Conservation (phyloP, 371 early-diverging fungal species). For the Lichtheimia ramosa region DNA sequence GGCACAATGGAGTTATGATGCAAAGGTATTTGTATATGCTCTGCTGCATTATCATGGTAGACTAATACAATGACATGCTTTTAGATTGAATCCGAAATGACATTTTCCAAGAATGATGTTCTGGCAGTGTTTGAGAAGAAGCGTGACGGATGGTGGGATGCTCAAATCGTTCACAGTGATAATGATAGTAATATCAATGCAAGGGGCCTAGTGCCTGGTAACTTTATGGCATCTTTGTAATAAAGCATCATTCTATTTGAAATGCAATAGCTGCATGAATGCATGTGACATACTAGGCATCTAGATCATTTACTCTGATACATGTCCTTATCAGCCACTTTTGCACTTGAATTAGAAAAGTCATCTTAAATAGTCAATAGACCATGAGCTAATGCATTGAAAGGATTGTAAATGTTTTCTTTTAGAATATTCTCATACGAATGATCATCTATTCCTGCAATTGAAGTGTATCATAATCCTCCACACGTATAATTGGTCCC, state of each 20-base stretch:
- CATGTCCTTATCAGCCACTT: no score
- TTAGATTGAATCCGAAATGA: slow-evolving; percentile 19
- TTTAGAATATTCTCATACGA: no score
- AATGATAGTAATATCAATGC: not conserved
- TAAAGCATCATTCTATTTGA: not conserved
- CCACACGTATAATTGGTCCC: slow-evolving; percentile 40
- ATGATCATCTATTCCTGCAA: no score
- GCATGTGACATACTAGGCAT: no score
- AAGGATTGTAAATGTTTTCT: no score
- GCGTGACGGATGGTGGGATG: slow-evolving; percentile 32
- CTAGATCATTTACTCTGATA: no score
- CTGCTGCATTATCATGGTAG: no score
- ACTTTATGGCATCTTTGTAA: slow-evolving; percentile 18
- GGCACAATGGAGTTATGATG: slow-evolving; percentile 22
- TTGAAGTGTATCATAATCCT: slow-evolving; percentile 22
- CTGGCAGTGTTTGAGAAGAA: slow-evolving; percentile 27
- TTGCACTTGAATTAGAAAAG: no score
- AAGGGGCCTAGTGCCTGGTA: slow-evolving; percentile 28
- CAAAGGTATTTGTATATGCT: slow-evolving; percentile 9
- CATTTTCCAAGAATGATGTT: slow-evolving; percentile 21
- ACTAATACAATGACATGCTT: no score
- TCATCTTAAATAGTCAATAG: no score
- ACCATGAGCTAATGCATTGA: no score
- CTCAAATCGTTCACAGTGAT: slow-evolving; percentile 17
- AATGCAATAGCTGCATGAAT: no score